Evolutionary conservation across 352 stramenopile genomes (phyloP), one percentile per base, ranked within the genome.

Genomic region (Phytophthora melonis): DNA sequence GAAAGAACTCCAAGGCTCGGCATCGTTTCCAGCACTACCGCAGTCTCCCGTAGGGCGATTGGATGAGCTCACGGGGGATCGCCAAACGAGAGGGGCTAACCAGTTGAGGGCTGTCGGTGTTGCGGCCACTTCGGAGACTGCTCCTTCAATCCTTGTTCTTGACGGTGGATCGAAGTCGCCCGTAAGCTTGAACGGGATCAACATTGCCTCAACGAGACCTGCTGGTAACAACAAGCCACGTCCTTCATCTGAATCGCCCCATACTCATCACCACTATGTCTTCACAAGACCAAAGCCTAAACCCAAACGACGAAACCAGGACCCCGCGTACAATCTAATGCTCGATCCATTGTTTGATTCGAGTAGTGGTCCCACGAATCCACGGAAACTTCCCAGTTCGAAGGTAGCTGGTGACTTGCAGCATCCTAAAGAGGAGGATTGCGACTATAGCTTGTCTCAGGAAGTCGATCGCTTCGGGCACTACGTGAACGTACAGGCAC

Each of bases 311-410:
- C 66, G 49, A 21, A 53, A 66, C 16, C 62, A 74, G 14, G 75
- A 83, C 21, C 68, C 73, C 32, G 69, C 45, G 3, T 73, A 74
- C 13, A 68, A 58, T 14, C 72, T 92, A 25, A 92, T 93, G 85
- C 77, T 94, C 9, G 87, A 94, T 50, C 85, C 85, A 13, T 75
- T 93, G 2, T 94, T 93, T 68, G 80, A 89, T 36, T 75, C 76
- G 13, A 63, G 4, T 65, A 58, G 41, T 39, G 43, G 30, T 43
- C 57, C n/a, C 47, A 32, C 30, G n/a, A 61, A 27, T 49, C 52
- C 10, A 27, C 73, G 57, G 60, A 75, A 41, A n/a, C 21, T 49
- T 53, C 36, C 30, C 5, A 60, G 11, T 16, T 45, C 47, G 25
- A 39, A 74, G 19, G 43, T 23, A 27, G 19, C 7, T 11, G 53